Conservation (phyloP, 2,329 filamentous ascomycete species). For the Apiospora pterosperma region DNA sequence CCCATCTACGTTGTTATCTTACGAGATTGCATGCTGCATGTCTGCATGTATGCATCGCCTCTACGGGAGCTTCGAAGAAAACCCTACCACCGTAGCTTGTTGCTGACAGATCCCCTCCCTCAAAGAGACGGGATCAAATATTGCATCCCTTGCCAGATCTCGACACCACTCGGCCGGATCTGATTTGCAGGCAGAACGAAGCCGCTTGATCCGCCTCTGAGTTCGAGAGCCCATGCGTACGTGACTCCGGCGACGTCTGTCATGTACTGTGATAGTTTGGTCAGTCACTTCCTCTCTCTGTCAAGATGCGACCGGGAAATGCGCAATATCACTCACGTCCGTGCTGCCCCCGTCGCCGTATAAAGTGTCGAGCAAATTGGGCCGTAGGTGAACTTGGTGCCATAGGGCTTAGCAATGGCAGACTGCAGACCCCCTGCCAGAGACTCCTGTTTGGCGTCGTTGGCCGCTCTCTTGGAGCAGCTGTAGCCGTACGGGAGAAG, state of each 20-base stretch:
- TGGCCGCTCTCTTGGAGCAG: slow-evolving; percentile 39
- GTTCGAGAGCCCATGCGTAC: slow-evolving; percentile 27
- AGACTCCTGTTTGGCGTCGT: slow-evolving; percentile 37
- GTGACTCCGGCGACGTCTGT: slow-evolving; percentile 23
- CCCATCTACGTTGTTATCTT: too few relatives aligned
- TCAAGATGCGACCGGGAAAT: neutral
- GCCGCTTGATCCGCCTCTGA: slow-evolving; percentile 26
- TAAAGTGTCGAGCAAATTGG: slow-evolving; percentile 36
- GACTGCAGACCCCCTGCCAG: slow-evolving; percentile 32
- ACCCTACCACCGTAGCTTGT: neutral
- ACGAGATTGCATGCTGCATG: too few relatives aligned
- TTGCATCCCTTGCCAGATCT: slow-evolving; percentile 27
- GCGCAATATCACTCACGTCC: slow-evolving; percentile 9
- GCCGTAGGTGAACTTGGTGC: slow-evolving; percentile 33
- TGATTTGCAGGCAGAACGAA: slow-evolving; percentile 25
- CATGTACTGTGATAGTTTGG: slow-evolving; percentile 16
- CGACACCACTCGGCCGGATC: slow-evolving; percentile 24
- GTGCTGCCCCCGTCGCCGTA: slow-evolving; percentile 22
- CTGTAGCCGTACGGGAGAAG: slow-evolving; percentile 55
- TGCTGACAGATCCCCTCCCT: neutral
- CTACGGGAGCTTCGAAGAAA: too few relatives aligned
- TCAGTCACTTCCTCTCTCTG: slow-evolving; percentile 9
- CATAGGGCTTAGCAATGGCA: slow-evolving; percentile 30
- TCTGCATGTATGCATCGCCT: too few relatives aligned
- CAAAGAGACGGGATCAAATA: slow-evolving; percentile 13